Evolutionary conservation across 169 alveolate species (phyloP), one percentile per base, ranked within the genome.

Genomic region (Sarcocystis neurona): DNA sequence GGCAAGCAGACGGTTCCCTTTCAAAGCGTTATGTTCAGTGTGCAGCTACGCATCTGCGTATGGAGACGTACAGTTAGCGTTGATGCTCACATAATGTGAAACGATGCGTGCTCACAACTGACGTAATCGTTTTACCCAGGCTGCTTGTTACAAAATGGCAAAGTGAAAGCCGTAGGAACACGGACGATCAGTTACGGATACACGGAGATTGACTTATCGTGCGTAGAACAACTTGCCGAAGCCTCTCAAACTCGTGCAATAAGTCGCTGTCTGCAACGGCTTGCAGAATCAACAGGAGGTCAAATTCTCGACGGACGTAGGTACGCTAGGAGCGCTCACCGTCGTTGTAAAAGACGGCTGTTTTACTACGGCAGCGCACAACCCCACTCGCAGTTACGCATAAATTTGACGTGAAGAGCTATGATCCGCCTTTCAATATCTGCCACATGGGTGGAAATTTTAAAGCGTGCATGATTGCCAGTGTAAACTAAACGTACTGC

Each of bases 141-240:
- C 23, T 46, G 91, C 66, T 41, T 82, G 48, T 79, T 72, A 68
- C 44, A 87, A 1, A 58, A 78, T 5, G 94, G 93, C 84, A 89
- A 89, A 77, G 94, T 77, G 47, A 56, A 48, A 68, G 89, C 82
- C 18, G 70, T 46, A 47, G 72, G 88, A 72, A 43, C 84, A 78
- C 86, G 93, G n/a, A 46, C 89, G 23, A 88, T 85, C 39, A 32
- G 85, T 44, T 90, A 88, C 43, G 94, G 91, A 41, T 50, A 50
- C 15, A 79, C 88, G 10, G 84, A 84, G 66, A 88, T 92, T 50
- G 94, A 92, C 50, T 92, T 92, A n/a, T 60, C 90, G 34, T 82
- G 88, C 39, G 90, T 89, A 12, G 94, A 92, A 87, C 94, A 89
- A 80, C 90, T 92, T 60, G 92, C 85, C 32, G 94, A 92, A 78